phyloP scores from a whole-genome alignment of 257 asterid genomes.

The Rhazya stricta region DNA sequence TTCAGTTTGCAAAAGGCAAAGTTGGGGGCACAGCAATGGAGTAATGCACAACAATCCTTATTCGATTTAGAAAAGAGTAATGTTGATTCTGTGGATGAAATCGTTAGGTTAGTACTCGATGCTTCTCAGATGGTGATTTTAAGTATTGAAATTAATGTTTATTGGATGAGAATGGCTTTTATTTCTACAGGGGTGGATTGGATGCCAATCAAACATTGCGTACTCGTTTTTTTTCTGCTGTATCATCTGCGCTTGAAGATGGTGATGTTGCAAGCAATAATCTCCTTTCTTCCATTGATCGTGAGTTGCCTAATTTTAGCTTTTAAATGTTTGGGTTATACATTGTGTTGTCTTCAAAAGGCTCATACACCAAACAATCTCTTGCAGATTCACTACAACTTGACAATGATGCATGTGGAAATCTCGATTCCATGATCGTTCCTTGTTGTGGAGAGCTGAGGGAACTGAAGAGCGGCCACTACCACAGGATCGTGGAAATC shows the following conservation, averaged over 20 bases:
- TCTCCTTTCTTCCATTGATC: slow-evolving; percentile 73
- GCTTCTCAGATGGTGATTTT: background rate
- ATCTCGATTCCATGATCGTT: slow-evolving; percentile 70
- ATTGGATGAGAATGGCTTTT: background rate
- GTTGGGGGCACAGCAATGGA: slow-evolving; percentile 85
- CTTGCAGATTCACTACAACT: slow-evolving; percentile 82
- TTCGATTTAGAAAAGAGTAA: slow-evolving; percentile 63
- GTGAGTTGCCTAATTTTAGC: slow-evolving; percentile 38
- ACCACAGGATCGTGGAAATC: slow-evolving; percentile 71
- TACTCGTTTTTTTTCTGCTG: slow-evolving; percentile 62
- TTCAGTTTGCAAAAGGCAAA: slow-evolving; percentile 84
- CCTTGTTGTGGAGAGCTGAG: slow-evolving; percentile 84
- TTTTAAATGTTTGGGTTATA: background rate
- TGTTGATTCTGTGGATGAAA: slow-evolving; percentile 63
- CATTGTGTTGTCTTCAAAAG: background rate
- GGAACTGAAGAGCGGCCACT: slow-evolving; percentile 70
- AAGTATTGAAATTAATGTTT: background rate
- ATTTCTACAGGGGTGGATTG: slow-evolving; percentile 65
- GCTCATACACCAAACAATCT: slow-evolving; percentile 6
- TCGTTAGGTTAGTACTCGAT: slow-evolving; percentile 53
- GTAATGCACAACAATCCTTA: slow-evolving; percentile 69
- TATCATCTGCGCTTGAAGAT: slow-evolving; percentile 66
- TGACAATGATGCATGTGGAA: slow-evolving; percentile 75
- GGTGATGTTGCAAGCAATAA: slow-evolving; percentile 75
- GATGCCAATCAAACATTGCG: slow-evolving; percentile 67